These are phyloP conservation scores for Trichosanthes cucumerina DNA, from an alignment of 306 rosid genomes.

Conservation along the genomic window DNA sequence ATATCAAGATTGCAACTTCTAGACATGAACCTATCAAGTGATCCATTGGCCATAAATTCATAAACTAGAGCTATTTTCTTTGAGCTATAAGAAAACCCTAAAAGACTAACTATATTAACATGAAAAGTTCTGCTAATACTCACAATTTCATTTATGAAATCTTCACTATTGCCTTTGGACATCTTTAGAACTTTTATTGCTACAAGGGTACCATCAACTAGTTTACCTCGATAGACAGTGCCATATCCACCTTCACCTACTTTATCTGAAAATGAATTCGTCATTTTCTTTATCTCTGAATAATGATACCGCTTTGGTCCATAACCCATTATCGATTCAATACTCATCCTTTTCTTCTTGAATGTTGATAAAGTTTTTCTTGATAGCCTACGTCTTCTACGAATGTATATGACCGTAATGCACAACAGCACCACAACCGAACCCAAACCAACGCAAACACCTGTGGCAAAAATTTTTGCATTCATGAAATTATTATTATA, in stretches of 20 bases:
- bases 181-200: background rate
- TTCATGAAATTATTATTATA: too few relatives aligned
- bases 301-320: background rate
- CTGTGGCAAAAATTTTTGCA: too few relatives aligned
- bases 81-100: background rate
- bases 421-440: too few relatives aligned
- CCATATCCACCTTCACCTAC: slow-evolving; percentile 6
- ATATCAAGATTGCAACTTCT: background rate
- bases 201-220: background rate
- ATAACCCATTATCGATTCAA: background rate
- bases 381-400: too few relatives aligned
- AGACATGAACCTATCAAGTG: background rate
- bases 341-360: background rate
- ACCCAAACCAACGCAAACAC: too few relatives aligned
- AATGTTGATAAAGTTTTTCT: background rate
- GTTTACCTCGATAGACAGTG: background rate
- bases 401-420: too few relatives aligned
- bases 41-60: slow-evolving; percentile 8
- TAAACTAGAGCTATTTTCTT: background rate
- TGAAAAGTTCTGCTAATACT: background rate
- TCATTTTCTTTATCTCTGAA: background rate
- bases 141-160: background rate
- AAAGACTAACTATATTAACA: background rate
- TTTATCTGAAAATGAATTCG: background rate
- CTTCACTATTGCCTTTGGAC: background rate